Conservation (phyloP, 176 grass and related monocot genomes). For the Stipa capillata region DNA sequence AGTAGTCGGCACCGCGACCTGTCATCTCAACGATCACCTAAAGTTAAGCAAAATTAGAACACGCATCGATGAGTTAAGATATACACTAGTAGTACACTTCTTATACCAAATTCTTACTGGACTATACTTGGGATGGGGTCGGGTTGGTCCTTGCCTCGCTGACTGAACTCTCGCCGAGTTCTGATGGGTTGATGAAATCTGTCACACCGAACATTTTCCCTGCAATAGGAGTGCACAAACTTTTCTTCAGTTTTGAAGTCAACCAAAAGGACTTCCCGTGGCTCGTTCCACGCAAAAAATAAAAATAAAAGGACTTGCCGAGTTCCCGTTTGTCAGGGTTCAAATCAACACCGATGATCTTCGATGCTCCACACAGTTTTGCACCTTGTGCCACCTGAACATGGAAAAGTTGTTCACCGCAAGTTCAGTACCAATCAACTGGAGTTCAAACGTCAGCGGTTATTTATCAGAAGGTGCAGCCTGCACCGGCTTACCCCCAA, state of each 20-base stretch:
- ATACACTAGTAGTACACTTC: not conserved
- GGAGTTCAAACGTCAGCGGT: not conserved
- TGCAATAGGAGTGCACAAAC: not conserved
- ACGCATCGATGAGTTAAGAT: not conserved
- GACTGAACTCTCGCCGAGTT: slow-evolving; percentile 30
- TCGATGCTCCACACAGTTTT: slow-evolving; percentile 46
- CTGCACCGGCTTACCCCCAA: slow-evolving; percentile 29
- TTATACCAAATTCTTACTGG: not conserved
- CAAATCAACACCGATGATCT: slow-evolving; percentile 56
- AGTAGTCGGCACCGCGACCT: slow-evolving; percentile 46
- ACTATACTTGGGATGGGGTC: not conserved
- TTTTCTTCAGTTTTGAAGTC: not conserved
- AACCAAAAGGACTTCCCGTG: not conserved
- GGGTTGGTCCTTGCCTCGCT: slow-evolving; percentile 9
- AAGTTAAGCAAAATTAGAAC: not conserved
- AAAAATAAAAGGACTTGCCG: not conserved
- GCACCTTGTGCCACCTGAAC: slow-evolving; percentile 54
- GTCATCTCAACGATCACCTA: slow-evolving; percentile 63
- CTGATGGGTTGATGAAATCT: slow-evolving; percentile 42
- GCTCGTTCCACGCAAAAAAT: not conserved
- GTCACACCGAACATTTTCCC: slow-evolving; percentile 39
- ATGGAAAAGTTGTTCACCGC: not conserved
- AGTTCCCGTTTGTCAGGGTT: slow-evolving; percentile 45
- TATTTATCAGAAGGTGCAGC: not conserved
- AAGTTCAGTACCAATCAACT: not conserved